Evolutionary conservation across 305 asterid genomes (phyloP).

Genomic region (Vinca major): DNA sequence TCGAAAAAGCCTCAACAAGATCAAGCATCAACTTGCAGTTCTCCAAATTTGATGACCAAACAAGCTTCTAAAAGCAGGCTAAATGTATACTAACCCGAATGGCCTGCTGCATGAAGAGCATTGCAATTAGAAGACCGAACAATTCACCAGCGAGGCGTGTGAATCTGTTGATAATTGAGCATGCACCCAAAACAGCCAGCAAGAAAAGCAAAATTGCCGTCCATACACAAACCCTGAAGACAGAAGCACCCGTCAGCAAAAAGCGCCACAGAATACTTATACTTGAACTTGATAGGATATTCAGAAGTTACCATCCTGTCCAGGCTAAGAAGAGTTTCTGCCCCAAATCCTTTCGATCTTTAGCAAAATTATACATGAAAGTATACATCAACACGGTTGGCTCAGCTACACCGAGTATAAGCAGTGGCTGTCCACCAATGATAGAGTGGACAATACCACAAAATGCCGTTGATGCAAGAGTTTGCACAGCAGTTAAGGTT

Average conservation of each 20-base stretch:
- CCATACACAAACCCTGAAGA: slow-evolving; percentile 92
- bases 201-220: slow-evolving; percentile 80
- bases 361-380: slow-evolving; percentile 82
- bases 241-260: slow-evolving; percentile 14
- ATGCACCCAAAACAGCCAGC: slow-evolving; percentile 89
- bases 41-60: neutral
- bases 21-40: neutral
- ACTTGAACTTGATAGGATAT: neutral
- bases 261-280: too few species aligned
- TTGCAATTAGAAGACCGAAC: slow-evolving; percentile 87
- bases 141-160: slow-evolving; percentile 94
- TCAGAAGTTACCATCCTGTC: slow-evolving; percentile 71
- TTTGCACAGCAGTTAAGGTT: slow-evolving; percentile 83
- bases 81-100: slow-evolving; percentile 55
- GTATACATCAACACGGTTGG: slow-evolving; percentile 98
- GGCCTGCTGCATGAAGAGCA: slow-evolving; percentile 98
- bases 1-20: slow-evolving; percentile 10
- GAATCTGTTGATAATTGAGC: slow-evolving; percentile 85
- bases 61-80: too few species aligned
- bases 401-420: slow-evolving; percentile 97
- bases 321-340: slow-evolving; percentile 69
- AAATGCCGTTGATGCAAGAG: slow-evolving; percentile 88
- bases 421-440: slow-evolving; percentile 90
- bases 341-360: slow-evolving; percentile 82
- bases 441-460: slow-evolving; percentile 93